Evolutionary conservation across 345 rosid genomes (phyloP).

Genomic region (Salix arbutifolia): DNA sequence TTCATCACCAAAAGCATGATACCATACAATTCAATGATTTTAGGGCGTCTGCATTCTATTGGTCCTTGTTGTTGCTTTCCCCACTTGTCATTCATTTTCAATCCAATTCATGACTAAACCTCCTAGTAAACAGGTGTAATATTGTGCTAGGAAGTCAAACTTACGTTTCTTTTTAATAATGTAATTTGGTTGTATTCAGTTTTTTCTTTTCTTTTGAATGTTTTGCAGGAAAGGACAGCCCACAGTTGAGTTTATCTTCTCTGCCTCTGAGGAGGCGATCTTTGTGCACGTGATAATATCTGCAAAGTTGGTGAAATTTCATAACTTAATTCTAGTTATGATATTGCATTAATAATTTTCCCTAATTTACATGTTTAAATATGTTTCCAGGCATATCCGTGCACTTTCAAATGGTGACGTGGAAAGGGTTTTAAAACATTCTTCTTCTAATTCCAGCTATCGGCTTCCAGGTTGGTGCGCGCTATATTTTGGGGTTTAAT

Average conservation of each 20-base stretch:
- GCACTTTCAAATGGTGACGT: constrained; percentile 72
- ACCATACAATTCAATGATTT: not conserved
- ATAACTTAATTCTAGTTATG: constrained; percentile 2
- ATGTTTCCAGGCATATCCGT: constrained; percentile 65
- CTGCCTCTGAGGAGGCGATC: constrained; percentile 92
- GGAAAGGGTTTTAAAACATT: constrained; percentile 55
- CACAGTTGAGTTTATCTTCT: constrained; percentile 79
- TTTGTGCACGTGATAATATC: constrained; percentile 81
- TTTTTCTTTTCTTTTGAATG: not conserved
- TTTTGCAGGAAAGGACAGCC: constrained; percentile 87
- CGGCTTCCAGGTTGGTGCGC: constrained; percentile 76
- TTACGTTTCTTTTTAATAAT: not conserved
- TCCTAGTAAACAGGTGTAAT: not conserved
- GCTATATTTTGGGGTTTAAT: not conserved
- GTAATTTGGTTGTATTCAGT: not conserved
- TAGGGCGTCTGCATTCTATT: not conserved
- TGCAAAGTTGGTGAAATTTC: constrained; percentile 69
- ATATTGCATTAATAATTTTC: not conserved
- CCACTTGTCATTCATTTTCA: not conserved
- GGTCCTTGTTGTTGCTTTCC: not conserved
- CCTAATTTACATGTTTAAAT: not conserved
- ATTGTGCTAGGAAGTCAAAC: not conserved
- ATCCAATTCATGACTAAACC: not conserved
- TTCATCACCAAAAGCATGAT: not conserved
- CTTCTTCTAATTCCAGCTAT: constrained; percentile 51